These are phyloP conservation scores for Eutrema yunnanense DNA, from an alignment of 345 rosid species.

Conservation along the genomic window DNA sequence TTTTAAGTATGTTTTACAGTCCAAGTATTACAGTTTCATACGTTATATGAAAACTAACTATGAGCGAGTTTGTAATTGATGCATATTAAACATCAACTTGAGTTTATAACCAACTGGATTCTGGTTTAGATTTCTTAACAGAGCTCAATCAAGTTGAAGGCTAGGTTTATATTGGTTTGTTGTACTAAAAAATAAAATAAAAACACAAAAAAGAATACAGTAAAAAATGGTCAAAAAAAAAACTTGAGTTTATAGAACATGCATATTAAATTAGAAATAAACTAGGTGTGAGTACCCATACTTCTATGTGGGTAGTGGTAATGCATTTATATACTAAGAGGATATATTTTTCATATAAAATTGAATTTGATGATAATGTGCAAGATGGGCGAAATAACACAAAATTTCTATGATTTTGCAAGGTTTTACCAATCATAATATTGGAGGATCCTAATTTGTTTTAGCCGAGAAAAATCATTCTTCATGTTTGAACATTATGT, in stretches of 20 bases:
- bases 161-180: too few species aligned
- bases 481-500: background rate
- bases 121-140: too few species aligned
- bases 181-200: too few species aligned
- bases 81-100: constrained; percentile 1
- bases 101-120: background rate
- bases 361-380: background rate
- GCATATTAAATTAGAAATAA: constrained; percentile 10
- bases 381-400: constrained; percentile 5
- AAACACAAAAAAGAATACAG: too few species aligned
- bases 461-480: background rate
- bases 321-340: background rate
- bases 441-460: background rate
- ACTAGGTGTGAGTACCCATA: constrained; percentile 18
- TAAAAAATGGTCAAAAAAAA: too few species aligned
- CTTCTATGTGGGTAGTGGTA: constrained; percentile 15
- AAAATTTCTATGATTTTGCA: background rate
- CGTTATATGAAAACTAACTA: background rate
- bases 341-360: background rate
- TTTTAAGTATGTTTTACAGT: too few species aligned
- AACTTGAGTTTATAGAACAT: constrained; percentile 7
- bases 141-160: too few species aligned
- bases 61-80: background rate
- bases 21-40: background rate
- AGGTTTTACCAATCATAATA: background rate